Conservation (phyloP, 768 basidiomycete species). For the Cystobasidium ongulense region DNA sequence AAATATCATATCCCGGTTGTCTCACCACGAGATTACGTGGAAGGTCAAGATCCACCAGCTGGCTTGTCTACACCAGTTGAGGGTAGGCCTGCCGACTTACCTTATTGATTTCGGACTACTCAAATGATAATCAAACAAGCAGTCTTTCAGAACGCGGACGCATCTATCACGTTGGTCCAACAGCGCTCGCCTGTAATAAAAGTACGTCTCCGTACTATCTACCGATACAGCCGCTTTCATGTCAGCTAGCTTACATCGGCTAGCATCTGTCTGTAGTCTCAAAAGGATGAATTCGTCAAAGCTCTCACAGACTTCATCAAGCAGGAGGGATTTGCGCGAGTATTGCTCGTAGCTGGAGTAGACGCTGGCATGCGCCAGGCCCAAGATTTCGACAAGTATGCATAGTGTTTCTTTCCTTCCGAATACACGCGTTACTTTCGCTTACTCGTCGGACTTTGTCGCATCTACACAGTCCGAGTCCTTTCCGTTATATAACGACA, state of each 20-base stretch:
- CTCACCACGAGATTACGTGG: constrained; percentile 26
- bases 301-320: constrained; percentile 3
- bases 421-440: background rate
- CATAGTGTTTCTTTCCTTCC: background rate
- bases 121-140: too few species aligned
- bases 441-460: background rate
- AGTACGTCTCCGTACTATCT: background rate
- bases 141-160: constrained; percentile 19
- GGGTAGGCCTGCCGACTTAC: background rate
- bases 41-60: background rate
- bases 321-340: background rate
- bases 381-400: constrained; percentile 16
- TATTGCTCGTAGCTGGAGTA: constrained; percentile 13
- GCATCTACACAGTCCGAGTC: constrained; percentile 5
- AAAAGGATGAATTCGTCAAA: constrained; percentile 22
- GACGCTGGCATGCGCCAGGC: constrained; percentile 20
- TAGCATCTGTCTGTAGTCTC: background rate
- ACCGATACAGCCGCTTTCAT: background rate
- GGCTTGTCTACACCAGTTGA: constrained; percentile 2
- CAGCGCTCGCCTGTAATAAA: constrained; percentile 24
- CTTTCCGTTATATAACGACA: constrained; percentile 4
- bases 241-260: background rate
- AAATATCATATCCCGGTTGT: constrained; percentile 17
- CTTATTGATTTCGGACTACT: too few species aligned
- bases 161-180: background rate